Conservation (phyloP, 2,329 filamentous ascomycete species). For the Metarhizium brunneum region DNA sequence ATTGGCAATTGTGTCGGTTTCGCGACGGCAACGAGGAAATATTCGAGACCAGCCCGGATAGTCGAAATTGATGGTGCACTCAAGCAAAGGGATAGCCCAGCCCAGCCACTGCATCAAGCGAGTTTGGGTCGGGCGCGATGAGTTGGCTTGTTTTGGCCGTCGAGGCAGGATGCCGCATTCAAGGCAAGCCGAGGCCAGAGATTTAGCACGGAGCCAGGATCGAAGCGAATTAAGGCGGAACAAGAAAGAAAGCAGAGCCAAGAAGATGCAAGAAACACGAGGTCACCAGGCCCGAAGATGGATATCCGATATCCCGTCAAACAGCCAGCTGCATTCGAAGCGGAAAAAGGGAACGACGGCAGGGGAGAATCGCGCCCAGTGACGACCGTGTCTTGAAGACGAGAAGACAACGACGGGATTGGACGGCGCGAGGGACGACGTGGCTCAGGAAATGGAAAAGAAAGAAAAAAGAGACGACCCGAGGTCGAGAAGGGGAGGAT, state of each 20-base stretch:
- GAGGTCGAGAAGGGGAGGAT: conserved; percentile 24
- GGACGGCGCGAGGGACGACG: conserved; percentile 15
- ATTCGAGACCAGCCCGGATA: conserved; percentile 41
- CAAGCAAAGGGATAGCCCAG: conserved; percentile 19
- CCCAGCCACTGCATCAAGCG: conserved; percentile 38
- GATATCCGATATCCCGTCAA: conserved; percentile 9
- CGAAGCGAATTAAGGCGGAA: conserved; percentile 1
- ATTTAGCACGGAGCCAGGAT: neutral
- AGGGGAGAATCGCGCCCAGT: neutral
- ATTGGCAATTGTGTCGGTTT: conserved; percentile 1
- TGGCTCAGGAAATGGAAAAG: conserved; percentile 13
- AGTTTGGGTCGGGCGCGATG: conserved; percentile 22
- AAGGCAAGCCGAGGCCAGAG: conserved; percentile 17
- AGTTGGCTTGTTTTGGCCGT: conserved; percentile 23
- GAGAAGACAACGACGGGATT: conserved; percentile 10
- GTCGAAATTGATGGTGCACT: conserved; percentile 17
- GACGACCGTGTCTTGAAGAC: conserved; percentile 4
- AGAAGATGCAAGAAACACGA: conserved; percentile 13
- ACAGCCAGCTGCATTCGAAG: conserved; percentile 13
- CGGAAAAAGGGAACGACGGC: conserved; percentile 7
- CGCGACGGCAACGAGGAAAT: conserved; percentile 17
- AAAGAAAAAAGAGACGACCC: conserved; percentile 17
- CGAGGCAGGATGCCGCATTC: conserved; percentile 24
- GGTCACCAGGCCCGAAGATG: conserved; percentile 9
- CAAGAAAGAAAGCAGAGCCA: conserved; percentile 11